Evolutionary conservation across 139 green algal genomes (phyloP).

Genomic region (Tetratostichococcus sp.): DNA sequence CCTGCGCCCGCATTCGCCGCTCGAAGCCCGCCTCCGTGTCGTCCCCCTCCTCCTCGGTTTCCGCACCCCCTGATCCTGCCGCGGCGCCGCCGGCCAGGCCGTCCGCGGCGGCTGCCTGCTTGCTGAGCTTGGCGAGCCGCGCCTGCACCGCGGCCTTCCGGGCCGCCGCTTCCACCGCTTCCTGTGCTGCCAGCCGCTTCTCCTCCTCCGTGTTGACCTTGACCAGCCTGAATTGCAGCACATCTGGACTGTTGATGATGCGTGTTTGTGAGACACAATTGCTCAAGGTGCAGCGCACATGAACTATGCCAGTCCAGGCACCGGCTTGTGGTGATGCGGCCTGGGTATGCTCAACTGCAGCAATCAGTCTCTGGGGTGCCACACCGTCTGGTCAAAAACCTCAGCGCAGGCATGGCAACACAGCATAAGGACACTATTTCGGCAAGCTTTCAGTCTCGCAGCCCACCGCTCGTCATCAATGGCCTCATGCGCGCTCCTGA

Average conservation of each 20-base stretch:
- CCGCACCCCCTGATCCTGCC: neutral
- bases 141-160: slow-evolving; percentile 4
- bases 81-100: neutral
- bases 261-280: too few relatives aligned
- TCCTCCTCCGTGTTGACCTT: slow-evolving; percentile 28
- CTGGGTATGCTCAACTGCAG: too few relatives aligned
- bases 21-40: slow-evolving; percentile 25
- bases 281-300: too few relatives aligned
- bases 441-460: too few relatives aligned
- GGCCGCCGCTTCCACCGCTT: slow-evolving; percentile 12
- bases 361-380: too few relatives aligned
- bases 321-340: too few relatives aligned
- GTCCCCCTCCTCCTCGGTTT: neutral
- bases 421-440: neutral
- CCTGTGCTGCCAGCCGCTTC: neutral
- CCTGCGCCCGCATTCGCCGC: slow-evolving; percentile 24
- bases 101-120: neutral
- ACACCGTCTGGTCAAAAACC: too few relatives aligned
- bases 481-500: slow-evolving; percentile 65
- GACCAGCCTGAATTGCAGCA: slow-evolving; percentile 15
- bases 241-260: neutral
- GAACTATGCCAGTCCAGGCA: too few relatives aligned
- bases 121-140: slow-evolving; percentile 3
- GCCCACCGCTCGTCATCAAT: slow-evolving; percentile 43
- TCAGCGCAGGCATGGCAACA: too few relatives aligned